phyloP scores from a whole-genome alignment of 371 early-diverging fungal species.

The Rhizopus arrhizus region DNA sequence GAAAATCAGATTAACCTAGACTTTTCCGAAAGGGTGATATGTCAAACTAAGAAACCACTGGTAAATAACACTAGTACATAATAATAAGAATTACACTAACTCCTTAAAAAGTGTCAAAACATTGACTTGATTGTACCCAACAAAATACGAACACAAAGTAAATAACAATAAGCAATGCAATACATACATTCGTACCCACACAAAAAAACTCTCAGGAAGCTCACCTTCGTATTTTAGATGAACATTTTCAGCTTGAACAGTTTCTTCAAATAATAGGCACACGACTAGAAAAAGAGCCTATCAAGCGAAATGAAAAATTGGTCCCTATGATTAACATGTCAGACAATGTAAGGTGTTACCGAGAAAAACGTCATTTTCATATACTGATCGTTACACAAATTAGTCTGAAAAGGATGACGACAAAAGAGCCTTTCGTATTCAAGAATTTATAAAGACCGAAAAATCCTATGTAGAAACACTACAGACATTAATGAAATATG shows the following conservation, averaged over 20 bases:
- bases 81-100: background rate
- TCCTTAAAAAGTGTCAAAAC: conserved; percentile 39
- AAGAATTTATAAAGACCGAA: conserved; percentile 49
- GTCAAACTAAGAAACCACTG: conserved; percentile 22
- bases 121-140: conserved; percentile 40
- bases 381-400: background rate
- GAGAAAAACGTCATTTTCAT: conserved; percentile 1
- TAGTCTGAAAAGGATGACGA: conserved; percentile 32
- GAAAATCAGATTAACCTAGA: background rate
- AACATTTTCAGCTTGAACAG: conserved; percentile 29
- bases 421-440: conserved; percentile 32
- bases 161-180: background rate
- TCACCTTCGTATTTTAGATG: conserved; percentile 5
- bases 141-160: conserved; percentile 29
- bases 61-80: conserved; percentile 12
- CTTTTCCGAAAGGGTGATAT: conserved; percentile 19
- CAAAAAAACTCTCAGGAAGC: background rate
- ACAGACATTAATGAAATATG: conserved; percentile 31
- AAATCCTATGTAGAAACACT: conserved; percentile 44
- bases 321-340: background rate
- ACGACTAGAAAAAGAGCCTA: background rate
- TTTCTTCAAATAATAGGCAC: conserved; percentile 27
- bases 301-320: background rate
- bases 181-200: background rate
- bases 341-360: background rate